Evolutionary conservation across 805 yeast genomes (phyloP), one percentile per base, ranked within the genome.

Genomic region (Maudiozyma pseudohumilis): DNA sequence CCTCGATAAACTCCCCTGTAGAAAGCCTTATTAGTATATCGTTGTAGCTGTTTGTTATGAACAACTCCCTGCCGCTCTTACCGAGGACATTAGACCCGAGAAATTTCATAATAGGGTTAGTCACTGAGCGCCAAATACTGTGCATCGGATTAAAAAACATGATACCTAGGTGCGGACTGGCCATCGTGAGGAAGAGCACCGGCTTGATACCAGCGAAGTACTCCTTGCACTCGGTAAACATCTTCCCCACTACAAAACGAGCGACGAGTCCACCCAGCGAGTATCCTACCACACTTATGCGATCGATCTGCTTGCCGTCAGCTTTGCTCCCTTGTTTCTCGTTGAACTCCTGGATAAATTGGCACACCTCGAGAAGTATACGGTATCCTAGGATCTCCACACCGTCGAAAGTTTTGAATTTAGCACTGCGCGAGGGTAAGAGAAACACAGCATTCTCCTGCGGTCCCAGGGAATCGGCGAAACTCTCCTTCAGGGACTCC

Each of bases 221-320:
- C 67, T 65, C 42, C 62, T 67, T 48, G 64, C 70, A 43, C 66
- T 78, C 58, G 56, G 71, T 45, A 77, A 63, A 50, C 49, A 57
- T 46, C 32, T 80, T 66, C 2, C 96, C 96, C 33, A 87, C 68
- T 19, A 86, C 78, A 55, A 84, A 87, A 35, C 96, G 65, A 0
- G 87, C 68, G 23, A 89, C 75, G 25, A 88, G 60, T 0, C 97
- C 97, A 17, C 97, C 96, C 41, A 89, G 63, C 0, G 95, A 84
- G 56, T 88, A 89, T 0, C 97, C 96, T 3, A 84, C 69, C 29
- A 89, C 65, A 43, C 94, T 82, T 35, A 89, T 71, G 47, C 76
- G 52, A 39, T 35, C 59, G 47, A 39, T 50, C 49, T 32, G 59
- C 39, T 13, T 29, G 11, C 18, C 12, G 5, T 28, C 19, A 2